A percentile compares a stretch with the other conserved stretches of the same genome.
phyloP scores from a whole-genome alignment of 139 green algal genomes.

The Chlorella sp. region DNA sequence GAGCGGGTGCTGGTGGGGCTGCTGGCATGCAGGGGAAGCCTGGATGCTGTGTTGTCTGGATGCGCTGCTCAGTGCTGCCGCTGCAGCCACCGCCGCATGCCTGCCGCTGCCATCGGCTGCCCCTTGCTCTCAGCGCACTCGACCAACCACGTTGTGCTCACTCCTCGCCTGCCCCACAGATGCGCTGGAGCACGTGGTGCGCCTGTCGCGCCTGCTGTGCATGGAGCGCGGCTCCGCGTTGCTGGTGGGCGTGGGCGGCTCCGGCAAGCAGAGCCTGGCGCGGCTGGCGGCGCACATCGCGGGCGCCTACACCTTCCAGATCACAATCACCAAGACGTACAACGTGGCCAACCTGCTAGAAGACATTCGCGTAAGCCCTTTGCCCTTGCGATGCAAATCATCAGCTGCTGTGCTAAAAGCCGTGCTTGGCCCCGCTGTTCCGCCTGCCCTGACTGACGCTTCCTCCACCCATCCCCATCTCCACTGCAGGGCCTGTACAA shows the following conservation, averaged over 20 bases:
- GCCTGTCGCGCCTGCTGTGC: conserved; percentile 83
- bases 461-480: neutral
- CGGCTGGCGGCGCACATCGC: conserved; percentile 86
- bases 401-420: neutral
- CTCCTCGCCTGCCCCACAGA: conserved; percentile 48
- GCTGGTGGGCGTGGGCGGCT: conserved; percentile 94
- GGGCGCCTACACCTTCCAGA: conserved; percentile 69
- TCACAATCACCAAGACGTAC: conserved; percentile 88
- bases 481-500: conserved; percentile 78
- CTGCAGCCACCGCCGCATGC: neutral
- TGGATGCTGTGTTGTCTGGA: neutral
- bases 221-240: conserved; percentile 90
- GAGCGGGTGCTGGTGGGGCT: neutral
- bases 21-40: neutral
- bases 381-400: too few relatives aligned
- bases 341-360: conserved; percentile 92
- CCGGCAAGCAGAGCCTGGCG: conserved; percentile 87
- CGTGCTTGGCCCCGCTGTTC: neutral
- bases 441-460: neutral
- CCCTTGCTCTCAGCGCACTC: neutral
- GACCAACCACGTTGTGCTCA: too few relatives aligned
- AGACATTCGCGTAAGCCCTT: conserved; percentile 90
- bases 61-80: neutral
- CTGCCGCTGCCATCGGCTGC: neutral
- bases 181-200: conserved; percentile 89